Conservation (phyloP, 768 basidiomycete genomes). For the Leccinellum luteum region DNA sequence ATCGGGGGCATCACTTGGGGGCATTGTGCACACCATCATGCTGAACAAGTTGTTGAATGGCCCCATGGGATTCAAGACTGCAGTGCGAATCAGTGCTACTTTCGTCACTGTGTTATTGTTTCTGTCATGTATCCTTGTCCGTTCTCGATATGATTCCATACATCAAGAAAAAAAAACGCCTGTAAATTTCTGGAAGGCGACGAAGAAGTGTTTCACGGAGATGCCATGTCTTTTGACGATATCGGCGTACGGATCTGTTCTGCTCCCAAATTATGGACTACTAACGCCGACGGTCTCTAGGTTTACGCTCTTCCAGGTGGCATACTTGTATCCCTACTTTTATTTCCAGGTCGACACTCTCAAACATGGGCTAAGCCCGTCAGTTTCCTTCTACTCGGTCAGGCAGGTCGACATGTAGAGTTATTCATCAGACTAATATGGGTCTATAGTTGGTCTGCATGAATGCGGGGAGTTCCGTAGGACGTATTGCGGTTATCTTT, state of each 20-base stretch:
- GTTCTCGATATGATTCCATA: conserved; percentile 27
- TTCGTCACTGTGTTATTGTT: conserved; percentile 37
- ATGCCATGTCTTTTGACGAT: conserved; percentile 24
- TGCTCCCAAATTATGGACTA: neutral
- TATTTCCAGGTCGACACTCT: conserved; percentile 58
- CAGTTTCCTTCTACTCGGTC: conserved; percentile 50
- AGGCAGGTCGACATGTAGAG: no score
- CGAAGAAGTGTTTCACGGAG: conserved; percentile 23
- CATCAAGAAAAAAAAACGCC: neutral
- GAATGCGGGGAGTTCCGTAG: conserved; percentile 49
- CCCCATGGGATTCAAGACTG: conserved; percentile 42
- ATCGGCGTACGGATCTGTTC: conserved; percentile 13
- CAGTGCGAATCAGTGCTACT: conserved; percentile 38
- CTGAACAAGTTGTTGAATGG: conserved; percentile 47
- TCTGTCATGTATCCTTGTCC: conserved; percentile 38
- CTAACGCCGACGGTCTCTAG: conserved; percentile 10
- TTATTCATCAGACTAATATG: neutral
- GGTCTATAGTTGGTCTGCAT: conserved; percentile 27
- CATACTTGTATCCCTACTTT: conserved; percentile 50
- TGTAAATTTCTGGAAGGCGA: conserved; percentile 15
- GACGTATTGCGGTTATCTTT: conserved; percentile 45
- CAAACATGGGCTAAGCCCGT: conserved; percentile 41
- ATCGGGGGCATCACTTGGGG: conserved; percentile 52
- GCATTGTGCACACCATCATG: conserved; percentile 57
- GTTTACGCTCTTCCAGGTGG: conserved; percentile 32